Base-by-base conservation (phyloP, 2,329 filamentous ascomycete genomes). In the Epicoccum sorghinum region DNA sequence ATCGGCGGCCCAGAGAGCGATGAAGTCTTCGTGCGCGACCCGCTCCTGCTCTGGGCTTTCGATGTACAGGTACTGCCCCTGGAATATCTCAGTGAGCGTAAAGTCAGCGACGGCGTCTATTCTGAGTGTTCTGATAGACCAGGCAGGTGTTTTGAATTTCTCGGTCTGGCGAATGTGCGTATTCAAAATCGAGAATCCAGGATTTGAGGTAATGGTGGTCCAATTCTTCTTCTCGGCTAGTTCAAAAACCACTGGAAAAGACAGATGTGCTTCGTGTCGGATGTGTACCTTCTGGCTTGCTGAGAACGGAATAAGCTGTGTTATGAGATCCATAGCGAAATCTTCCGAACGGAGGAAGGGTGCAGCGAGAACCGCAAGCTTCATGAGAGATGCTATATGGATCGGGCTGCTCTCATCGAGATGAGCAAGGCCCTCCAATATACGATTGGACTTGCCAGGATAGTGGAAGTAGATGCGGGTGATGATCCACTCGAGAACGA, bases 181-280 rank as follows among this genome's bases (percentile, higher is more conserved):
- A 47, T 81, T 73, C 29, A 82, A 62, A 1, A 76, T 71, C 4
- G 61, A 52, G 48, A 80, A 77, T 0, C 77, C 76, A 1, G 74
- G 68, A 43, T 78, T 79, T 0, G 68, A 64, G 0, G 62, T 68
- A 35, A 82, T 70, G 0, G 40, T 57, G 0, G 46, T 64, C 76
- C 77, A 80, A 1, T 64, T 57, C 30, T 68, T 70, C 4, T 59
- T 47, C 18, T 65, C 62, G 1, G 77, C 77, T 29, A 77, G 67
- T 13, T 77, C 72, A 58, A 77, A 79, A 1, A 82, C 59, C 4
- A 73, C 72, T 3, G 77, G 80, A 49, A 78, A 76, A 9, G 75
- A 77, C 74, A 76, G 81, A 48, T 80, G 80, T 2, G 81, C 79
- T 63, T 83, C 81, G 52, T 83, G 80, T 7, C 81, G 74, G n/a